Base-by-base conservation (phyloP, 176 grass and related monocot species). In the Cenchrus purpureus region DNA sequence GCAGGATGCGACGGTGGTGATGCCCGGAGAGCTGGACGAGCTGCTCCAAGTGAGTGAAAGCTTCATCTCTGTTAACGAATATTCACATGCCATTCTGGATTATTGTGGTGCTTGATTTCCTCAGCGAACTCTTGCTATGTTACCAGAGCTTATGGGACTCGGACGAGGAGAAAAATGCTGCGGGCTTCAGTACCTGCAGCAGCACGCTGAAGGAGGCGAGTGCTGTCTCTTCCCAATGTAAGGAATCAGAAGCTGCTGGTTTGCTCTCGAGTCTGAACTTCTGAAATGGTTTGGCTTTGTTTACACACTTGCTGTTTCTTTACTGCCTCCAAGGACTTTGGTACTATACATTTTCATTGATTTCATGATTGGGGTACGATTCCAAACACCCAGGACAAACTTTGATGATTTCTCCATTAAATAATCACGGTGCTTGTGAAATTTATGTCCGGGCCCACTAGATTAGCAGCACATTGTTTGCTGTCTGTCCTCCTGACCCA, bases 31-130 rank as follows among this genome's bases (percentile, higher is more conserved):
- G 63, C 53, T 91, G 46, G 83, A 85, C 1, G 86, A 88, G 42
- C 86, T 95, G 16, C 72, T 95, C 68, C 88, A 71, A 12, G 93
- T 95, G 71, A 66, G 79, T 81, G 48, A 32, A 84, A 42, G 20
- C 53, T 11, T 37, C 42, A 73, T 31, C 22, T 37, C 9, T 45
- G 7, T 67, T 46, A 59, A 54, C 5, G 12, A 54, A 6, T 31
- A 51, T 52, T 64, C 29, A 6, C 57, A 71, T 46, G 66, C 17
- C 46, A 45, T 34, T 79, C 2, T 20, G 3, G 51, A 6, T 19
- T 20, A 6, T 19, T 20, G 7, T 58, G 55, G 46, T 55, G 62
- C 50, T 65, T 58, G 45, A 31, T 49, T 82, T 57, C 37, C 55
- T 84, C 8, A 32, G n/a, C 28, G n/a, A 8, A 79, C 53, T 83